phyloP scores from a whole-genome alignment of 2,329 filamentous ascomycete genomes.

The Myriosclerotinia duriaeana region DNA sequence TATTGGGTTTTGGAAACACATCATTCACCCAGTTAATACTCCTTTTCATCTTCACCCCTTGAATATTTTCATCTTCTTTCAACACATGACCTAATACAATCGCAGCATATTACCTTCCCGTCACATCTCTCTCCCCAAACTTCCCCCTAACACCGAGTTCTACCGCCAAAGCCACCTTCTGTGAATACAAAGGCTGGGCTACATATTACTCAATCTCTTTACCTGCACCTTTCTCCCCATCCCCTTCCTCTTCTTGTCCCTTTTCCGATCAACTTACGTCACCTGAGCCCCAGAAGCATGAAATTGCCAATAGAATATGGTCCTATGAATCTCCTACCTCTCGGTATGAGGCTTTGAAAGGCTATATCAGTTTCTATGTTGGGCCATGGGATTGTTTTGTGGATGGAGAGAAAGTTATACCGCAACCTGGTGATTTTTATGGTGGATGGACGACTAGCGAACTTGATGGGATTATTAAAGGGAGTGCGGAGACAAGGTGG shows the following conservation, averaged over 20 bases:
- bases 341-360: conserved; percentile 53
- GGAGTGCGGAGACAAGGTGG: conserved; percentile 40
- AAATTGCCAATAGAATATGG: conserved; percentile 55
- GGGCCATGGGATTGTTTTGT: conserved; percentile 63
- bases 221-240: conserved; percentile 37
- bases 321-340: conserved; percentile 56
- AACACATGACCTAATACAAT: conserved; percentile 17
- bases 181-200: conserved; percentile 62
- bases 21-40: conserved; percentile 55
- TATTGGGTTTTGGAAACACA: conserved; percentile 64
- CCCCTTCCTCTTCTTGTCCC: neutral
- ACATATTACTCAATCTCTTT: conserved; percentile 56
- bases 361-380: conserved; percentile 59
- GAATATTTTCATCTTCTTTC: neutral
- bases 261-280: neutral
- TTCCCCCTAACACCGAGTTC: conserved; percentile 45
- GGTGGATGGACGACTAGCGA: conserved; percentile 64
- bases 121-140: conserved; percentile 45
- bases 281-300: conserved; percentile 35
- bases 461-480: conserved; percentile 53
- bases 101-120: conserved; percentile 60
- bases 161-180: conserved; percentile 49
- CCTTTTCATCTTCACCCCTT: neutral
- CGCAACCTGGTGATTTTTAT: conserved; percentile 63
- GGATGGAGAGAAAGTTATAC: conserved; percentile 58